Conservation (phyloP, 139 green algal species). For the Trebouxia sp. region DNA sequence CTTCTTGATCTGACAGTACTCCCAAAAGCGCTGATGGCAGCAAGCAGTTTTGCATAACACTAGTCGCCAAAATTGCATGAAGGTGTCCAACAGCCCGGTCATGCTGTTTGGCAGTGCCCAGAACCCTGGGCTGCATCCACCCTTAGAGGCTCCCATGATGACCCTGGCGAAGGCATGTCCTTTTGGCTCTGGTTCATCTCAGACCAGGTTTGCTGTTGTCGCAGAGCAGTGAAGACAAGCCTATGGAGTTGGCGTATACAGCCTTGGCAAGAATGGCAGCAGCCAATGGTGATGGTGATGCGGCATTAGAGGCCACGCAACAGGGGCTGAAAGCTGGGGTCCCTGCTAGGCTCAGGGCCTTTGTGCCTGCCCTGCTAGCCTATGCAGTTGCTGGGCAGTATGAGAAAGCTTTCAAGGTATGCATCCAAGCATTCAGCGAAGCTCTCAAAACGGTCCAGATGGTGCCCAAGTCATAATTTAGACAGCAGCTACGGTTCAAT, state of each 20-base stretch:
- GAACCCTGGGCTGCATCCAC: neutral
- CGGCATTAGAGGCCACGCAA: slow-evolving; percentile 43
- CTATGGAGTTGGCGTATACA: slow-evolving; percentile 37
- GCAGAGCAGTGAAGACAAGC: neutral
- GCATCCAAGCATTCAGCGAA: no score
- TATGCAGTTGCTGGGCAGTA: slow-evolving; percentile 44
- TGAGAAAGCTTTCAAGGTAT: slow-evolving; percentile 38
- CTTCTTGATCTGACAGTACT: no score
- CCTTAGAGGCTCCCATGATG: neutral
- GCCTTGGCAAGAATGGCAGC: slow-evolving; percentile 46
- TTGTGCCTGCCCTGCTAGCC: slow-evolving; percentile 53
- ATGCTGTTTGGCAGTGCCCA: no score
- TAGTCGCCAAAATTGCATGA: no score
- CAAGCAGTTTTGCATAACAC: no score
- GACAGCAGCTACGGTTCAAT: no score
- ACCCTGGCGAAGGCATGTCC: neutral
- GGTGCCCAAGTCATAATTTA: no score
- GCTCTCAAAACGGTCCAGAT: no score
- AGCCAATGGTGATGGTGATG: slow-evolving; percentile 36
- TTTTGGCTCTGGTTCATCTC: neutral
- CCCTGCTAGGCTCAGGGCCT: slow-evolving; percentile 47
- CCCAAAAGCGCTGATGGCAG: no score
- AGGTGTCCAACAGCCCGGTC: no score
- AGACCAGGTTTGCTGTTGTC: neutral
- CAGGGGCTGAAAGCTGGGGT: slow-evolving; percentile 29